phyloP scores from a whole-genome alignment of 441 rosid genomes.

The Adansonia madagascariensis region DNA sequence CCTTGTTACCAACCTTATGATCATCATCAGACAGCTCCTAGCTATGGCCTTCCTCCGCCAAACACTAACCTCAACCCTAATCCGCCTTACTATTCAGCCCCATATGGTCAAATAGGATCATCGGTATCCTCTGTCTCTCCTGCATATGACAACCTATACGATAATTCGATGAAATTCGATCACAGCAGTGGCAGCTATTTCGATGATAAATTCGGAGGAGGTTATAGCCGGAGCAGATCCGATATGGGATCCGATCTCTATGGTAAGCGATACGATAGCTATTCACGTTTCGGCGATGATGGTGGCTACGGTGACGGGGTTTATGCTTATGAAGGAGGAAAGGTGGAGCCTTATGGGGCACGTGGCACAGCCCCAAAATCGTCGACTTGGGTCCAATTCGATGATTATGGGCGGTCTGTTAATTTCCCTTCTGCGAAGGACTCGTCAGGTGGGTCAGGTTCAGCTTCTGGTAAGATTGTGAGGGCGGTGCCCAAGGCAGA shows the following conservation, averaged over 20 bases:
- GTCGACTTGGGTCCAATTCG: conserved; percentile 70
- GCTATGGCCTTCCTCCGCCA: conserved; percentile 49
- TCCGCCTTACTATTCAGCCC: conserved; percentile 51
- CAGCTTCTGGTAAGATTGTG: conserved; percentile 67
- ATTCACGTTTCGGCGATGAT: conserved; percentile 52
- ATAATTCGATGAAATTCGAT: conserved; percentile 61
- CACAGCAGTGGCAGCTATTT: conserved; percentile 41
- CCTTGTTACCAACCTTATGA: conserved; percentile 57
- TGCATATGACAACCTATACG: conserved; percentile 50
- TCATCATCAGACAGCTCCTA: conserved; percentile 57
- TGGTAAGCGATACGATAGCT: conserved; percentile 61
- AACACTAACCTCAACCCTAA: conserved; percentile 35
- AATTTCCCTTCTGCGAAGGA: conserved; percentile 63
- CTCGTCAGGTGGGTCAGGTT: conserved; percentile 43
- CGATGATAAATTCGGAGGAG: conserved; percentile 52
- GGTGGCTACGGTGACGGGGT: conserved; percentile 80
- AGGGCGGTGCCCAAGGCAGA: conserved; percentile 91
- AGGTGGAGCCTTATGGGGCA: conserved; percentile 87
- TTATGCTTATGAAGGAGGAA: conserved; percentile 81
- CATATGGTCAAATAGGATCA: conserved; percentile 51
- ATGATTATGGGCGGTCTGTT: conserved; percentile 90
- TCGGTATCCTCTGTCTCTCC: conserved; percentile 47
- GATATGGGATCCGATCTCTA: conserved; percentile 62
- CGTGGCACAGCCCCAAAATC: conserved; percentile 89
- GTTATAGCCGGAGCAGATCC: conserved; percentile 38